These are phyloP conservation scores for Sporothrix luriei DNA, from an alignment of 2,329 filamentous ascomycete genomes.

Conservation along the genomic window DNA sequence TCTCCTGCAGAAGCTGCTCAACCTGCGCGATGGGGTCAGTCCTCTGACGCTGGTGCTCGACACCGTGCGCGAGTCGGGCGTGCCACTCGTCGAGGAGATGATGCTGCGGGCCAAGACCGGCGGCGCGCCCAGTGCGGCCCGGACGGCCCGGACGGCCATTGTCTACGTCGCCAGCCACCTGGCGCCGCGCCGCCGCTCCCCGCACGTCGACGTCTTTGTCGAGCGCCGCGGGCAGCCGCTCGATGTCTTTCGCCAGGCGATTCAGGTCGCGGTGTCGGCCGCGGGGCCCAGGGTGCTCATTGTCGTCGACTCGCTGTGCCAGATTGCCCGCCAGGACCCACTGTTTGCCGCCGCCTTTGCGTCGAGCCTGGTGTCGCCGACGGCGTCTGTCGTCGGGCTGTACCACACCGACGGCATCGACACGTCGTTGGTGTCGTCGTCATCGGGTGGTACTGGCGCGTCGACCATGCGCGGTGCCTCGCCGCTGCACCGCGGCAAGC, in stretches of 20 bases:
- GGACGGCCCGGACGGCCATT: slow-evolving; percentile 43
- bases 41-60: slow-evolving; percentile 87
- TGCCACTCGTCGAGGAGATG: slow-evolving; percentile 71
- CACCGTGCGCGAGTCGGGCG: slow-evolving; percentile 77
- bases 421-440: background rate
- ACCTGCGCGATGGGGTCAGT: slow-evolving; percentile 57
- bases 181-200: slow-evolving; percentile 67
- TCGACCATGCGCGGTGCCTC: slow-evolving; percentile 38
- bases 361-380: slow-evolving; percentile 66
- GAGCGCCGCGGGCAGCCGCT: slow-evolving; percentile 63
- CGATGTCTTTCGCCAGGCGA: slow-evolving; percentile 60
- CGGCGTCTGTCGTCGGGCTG: slow-evolving; percentile 71
- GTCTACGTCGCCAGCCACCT: slow-evolving; percentile 70
- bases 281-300: slow-evolving; percentile 59
- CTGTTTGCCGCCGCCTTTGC: slow-evolving; percentile 68
- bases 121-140: slow-evolving; percentile 57
- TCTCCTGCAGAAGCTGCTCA: slow-evolving; percentile 40
- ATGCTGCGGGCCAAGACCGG: slow-evolving; percentile 73
- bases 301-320: slow-evolving; percentile 77
- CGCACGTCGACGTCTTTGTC: slow-evolving; percentile 68
- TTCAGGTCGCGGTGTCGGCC: slow-evolving; percentile 43
- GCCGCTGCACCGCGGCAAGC: slow-evolving; percentile 59
- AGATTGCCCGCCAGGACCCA: slow-evolving; percentile 58
- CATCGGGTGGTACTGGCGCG: no score
- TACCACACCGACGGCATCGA: slow-evolving; percentile 70